phyloP scores from a whole-genome alignment of 345 rosid species.

The Rubroshorea leprosula region DNA sequence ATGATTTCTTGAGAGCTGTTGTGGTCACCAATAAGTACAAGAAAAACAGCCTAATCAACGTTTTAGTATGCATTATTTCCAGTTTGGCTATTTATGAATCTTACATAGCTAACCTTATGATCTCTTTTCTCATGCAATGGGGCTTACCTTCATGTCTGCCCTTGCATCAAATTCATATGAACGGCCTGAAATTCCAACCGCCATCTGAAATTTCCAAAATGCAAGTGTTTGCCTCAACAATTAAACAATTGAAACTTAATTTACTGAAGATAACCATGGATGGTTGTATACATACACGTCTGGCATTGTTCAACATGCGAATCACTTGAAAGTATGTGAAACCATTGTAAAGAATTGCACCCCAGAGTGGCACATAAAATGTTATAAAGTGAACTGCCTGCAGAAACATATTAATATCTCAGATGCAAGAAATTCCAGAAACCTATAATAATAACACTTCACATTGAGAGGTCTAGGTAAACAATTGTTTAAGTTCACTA shows the following conservation, averaged over 20 bases:
- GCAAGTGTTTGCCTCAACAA: conserved; percentile 9
- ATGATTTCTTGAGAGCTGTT: neutral
- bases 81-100: neutral
- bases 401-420: conserved; percentile 16
- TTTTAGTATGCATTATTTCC: neutral
- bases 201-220: conserved; percentile 56
- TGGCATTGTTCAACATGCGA: conserved; percentile 89
- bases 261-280: neutral
- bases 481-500: too few species aligned
- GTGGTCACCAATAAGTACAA: neutral
- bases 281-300: conserved; percentile 49
- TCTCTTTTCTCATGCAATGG: neutral
- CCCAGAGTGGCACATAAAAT: conserved; percentile 88
- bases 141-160: conserved; percentile 67
- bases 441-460: too few species aligned
- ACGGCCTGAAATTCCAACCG: conserved; percentile 83
- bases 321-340: conserved; percentile 90
- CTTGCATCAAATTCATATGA: conserved; percentile 56
- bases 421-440: too few species aligned
- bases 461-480: too few species aligned
- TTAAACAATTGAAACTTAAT: neutral
- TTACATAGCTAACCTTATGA: neutral
- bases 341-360: conserved; percentile 94
- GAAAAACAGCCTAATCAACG: neutral
- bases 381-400: conserved; percentile 94